phyloP scores from a whole-genome alignment of 2,329 filamentous ascomycete genomes.

The Seiridium unicorne region DNA sequence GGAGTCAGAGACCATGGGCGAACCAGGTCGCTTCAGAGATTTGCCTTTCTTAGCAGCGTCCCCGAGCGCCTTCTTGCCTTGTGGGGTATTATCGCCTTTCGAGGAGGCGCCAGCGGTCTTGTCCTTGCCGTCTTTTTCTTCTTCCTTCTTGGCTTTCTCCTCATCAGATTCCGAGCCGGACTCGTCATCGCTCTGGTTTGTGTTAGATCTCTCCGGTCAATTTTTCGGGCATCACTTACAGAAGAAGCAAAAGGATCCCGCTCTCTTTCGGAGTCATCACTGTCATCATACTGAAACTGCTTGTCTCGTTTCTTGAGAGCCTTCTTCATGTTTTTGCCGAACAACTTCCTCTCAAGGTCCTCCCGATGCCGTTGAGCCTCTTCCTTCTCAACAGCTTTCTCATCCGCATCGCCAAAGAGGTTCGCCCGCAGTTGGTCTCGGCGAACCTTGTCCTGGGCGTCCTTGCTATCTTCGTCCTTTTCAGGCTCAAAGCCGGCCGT shows the following conservation, averaged over 20 bases:
- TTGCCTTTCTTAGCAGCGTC: constrained; percentile 55
- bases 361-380: constrained; percentile 68
- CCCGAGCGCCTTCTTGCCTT: constrained; percentile 44
- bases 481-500: constrained; percentile 72
- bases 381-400: constrained; percentile 72
- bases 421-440: constrained; percentile 85
- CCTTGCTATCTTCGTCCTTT: constrained; percentile 77
- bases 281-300: constrained; percentile 82
- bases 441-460: constrained; percentile 70
- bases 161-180: constrained; percentile 40
- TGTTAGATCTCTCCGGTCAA: constrained; percentile 16
- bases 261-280: constrained; percentile 50
- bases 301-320: constrained; percentile 81
- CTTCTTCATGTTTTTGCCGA: constrained; percentile 77
- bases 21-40: constrained; percentile 78
- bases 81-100: constrained; percentile 64
- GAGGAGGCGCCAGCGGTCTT: constrained; percentile 54
- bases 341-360: constrained; percentile 65
- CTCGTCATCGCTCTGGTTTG: constrained; percentile 30
- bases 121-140: constrained; percentile 46
- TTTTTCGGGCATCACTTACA: constrained; percentile 31
- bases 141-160: constrained; percentile 40
- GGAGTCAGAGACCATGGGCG: constrained; percentile 83
- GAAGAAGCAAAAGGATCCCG: constrained; percentile 55
- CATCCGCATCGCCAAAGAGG: constrained; percentile 69